Percentiles rank a stretch among this genome's conserved stretches.
Evolutionary conservation across 2,329 filamentous ascomycete species (phyloP).

Genomic region (Lachnellula occidentalis): DNA sequence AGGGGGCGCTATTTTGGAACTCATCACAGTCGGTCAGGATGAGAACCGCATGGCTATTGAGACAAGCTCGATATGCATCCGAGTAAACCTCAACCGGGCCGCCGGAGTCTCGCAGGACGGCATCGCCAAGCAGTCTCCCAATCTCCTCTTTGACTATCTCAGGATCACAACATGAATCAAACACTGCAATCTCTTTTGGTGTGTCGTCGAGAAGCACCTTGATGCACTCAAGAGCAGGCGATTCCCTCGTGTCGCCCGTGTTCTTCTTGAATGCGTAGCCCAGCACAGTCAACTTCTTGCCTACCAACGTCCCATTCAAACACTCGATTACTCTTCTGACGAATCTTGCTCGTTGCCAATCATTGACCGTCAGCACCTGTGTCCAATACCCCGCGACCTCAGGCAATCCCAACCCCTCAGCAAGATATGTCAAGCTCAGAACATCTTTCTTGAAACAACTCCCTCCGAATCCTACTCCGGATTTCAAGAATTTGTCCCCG

Average conservation of each 20-base stretch:
- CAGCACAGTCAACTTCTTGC: slow-evolving; percentile 67
- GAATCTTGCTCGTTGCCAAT: slow-evolving; percentile 67
- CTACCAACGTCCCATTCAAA: slow-evolving; percentile 62
- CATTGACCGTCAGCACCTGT: slow-evolving; percentile 70
- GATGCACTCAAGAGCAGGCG: slow-evolving; percentile 63
- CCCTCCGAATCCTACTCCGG: slow-evolving; percentile 72
- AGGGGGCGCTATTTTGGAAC: slow-evolving; percentile 34
- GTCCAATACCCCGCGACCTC: slow-evolving; percentile 74
- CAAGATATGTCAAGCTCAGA: slow-evolving; percentile 66
- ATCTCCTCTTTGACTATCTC: slow-evolving; percentile 38
- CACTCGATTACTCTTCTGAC: slow-evolving; percentile 58
- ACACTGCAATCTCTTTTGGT: slow-evolving; percentile 59
- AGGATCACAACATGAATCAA: slow-evolving; percentile 51
- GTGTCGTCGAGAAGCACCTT: slow-evolving; percentile 59
- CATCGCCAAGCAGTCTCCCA: slow-evolving; percentile 27
- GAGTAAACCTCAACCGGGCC: slow-evolving; percentile 35
- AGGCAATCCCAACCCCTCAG: slow-evolving; percentile 61
- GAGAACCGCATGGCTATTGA: slow-evolving; percentile 41
- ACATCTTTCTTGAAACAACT: slow-evolving; percentile 81
- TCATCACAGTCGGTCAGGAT: slow-evolving; percentile 50
- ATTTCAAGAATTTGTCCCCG: slow-evolving; percentile 66
- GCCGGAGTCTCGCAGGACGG: slow-evolving; percentile 26
- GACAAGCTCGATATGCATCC: slow-evolving; percentile 41
- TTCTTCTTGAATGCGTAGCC: slow-evolving; percentile 79
- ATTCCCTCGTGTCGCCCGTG: slow-evolving; percentile 69